Percentiles rank a stretch among this genome's conserved stretches.
These are phyloP conservation scores for Phytophthora cryptogea DNA, from an alignment of 352 stramenopile genomes.

Conservation along the genomic window DNA sequence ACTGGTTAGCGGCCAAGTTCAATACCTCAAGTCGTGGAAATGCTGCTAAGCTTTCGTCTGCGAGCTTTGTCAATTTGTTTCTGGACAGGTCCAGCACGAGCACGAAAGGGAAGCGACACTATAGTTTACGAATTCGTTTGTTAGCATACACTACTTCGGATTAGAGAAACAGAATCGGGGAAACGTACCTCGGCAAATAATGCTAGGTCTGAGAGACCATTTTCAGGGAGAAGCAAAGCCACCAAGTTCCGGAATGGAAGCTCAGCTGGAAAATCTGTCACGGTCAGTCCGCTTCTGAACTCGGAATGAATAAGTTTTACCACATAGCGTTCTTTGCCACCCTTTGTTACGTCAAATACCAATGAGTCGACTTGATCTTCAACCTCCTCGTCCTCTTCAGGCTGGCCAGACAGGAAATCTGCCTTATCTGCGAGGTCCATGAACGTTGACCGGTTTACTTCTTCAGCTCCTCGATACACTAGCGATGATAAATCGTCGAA, in stretches of 20 bases:
- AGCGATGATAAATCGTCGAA: slow-evolving; percentile 43
- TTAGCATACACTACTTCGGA: neutral
- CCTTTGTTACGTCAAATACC: slow-evolving; percentile 57
- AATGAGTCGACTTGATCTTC: slow-evolving; percentile 47
- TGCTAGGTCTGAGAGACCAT: slow-evolving; percentile 49
- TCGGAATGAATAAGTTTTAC: slow-evolving; percentile 55
- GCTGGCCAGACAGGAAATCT: slow-evolving; percentile 11
- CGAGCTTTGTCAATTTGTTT: slow-evolving; percentile 65
- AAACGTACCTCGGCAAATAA: slow-evolving; percentile 62
- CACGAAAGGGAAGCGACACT: slow-evolving; percentile 68
- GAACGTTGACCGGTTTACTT: slow-evolving; percentile 4
- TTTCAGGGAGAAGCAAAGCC: slow-evolving; percentile 63
- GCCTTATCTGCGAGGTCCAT: slow-evolving; percentile 3
- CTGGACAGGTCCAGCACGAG: slow-evolving; percentile 62
- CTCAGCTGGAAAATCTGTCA: slow-evolving; percentile 57
- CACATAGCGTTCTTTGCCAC: slow-evolving; percentile 55
- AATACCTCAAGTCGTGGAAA: slow-evolving; percentile 75
- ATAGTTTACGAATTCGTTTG: neutral
- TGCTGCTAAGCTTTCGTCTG: slow-evolving; percentile 45
- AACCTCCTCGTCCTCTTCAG: slow-evolving; percentile 44
- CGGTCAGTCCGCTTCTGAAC: slow-evolving; percentile 46
- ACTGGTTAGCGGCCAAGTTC: slow-evolving; percentile 60
- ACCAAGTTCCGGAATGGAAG: slow-evolving; percentile 66
- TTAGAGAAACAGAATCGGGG: neutral
- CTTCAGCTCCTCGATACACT: slow-evolving; percentile 27